Percentiles rank a stretch among this genome's conserved stretches.
Conservation (phyloP, 805 yeast genomes). For the Nakazawaea peltata region DNA sequence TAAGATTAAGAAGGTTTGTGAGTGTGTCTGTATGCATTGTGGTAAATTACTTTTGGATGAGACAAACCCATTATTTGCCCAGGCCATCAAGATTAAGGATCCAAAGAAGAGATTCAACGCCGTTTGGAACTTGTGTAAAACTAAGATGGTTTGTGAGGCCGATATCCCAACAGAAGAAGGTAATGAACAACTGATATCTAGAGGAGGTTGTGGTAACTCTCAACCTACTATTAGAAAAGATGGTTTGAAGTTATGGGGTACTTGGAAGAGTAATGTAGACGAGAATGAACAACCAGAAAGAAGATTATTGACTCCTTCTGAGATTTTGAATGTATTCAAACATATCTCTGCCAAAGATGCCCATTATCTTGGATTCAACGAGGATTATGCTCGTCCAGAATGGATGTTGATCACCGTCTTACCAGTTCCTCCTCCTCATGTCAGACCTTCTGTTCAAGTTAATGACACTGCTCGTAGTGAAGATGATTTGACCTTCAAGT, state of each 20-base stretch:
- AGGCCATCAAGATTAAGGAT: slow-evolving; percentile 82
- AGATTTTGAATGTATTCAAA: slow-evolving; percentile 83
- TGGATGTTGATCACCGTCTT: slow-evolving; percentile 97
- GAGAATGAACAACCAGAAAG: slow-evolving; percentile 93
- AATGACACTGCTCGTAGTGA: slow-evolving; percentile 98
- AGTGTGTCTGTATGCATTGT: slow-evolving; percentile 97
- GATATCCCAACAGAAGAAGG: slow-evolving; percentile 62
- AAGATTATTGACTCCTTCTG: slow-evolving; percentile 80
- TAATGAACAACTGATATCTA: slow-evolving; percentile 37
- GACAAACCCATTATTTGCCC: slow-evolving; percentile 71
- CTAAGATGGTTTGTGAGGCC: slow-evolving; percentile 94
- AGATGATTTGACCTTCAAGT: slow-evolving; percentile 95
- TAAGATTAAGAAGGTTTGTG: slow-evolving; percentile 91
- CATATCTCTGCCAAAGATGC: slow-evolving; percentile 87
- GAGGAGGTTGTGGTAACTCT: slow-evolving; percentile 98
- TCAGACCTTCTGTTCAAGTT: slow-evolving; percentile 96
- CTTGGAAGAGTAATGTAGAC: slow-evolving; percentile 82
- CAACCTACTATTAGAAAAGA: slow-evolving; percentile 96
- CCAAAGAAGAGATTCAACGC: slow-evolving; percentile 96
- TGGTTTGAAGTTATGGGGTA: slow-evolving; percentile 93
- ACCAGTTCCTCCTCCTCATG: slow-evolving; percentile 99
- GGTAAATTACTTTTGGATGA: slow-evolving; percentile 91
- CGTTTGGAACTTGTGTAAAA: slow-evolving; percentile 87
- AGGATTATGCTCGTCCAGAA: slow-evolving; percentile 97
- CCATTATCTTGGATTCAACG: slow-evolving; percentile 76